Conservation (phyloP, 2,329 filamentous ascomycete species). For the Berkeleyomyces basicola region DNA sequence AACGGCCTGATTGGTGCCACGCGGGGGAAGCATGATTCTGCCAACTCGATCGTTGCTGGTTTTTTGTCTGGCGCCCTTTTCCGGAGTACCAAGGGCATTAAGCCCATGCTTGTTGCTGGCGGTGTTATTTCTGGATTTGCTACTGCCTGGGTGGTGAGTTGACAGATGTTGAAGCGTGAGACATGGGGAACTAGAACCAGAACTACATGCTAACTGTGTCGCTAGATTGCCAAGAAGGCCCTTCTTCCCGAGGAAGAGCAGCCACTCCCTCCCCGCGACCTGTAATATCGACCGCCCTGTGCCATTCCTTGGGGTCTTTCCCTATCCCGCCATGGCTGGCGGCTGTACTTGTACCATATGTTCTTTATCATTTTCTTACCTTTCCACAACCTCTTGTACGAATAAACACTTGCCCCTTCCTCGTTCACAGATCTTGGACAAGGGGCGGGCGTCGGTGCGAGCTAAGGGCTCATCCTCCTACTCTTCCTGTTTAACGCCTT, state of each 20-base stretch:
- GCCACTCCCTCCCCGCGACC: constrained; percentile 8
- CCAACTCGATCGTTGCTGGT: constrained; percentile 77
- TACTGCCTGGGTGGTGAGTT: constrained; percentile 75
- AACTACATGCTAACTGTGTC: constrained; percentile 5
- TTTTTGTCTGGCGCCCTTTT: constrained; percentile 84
- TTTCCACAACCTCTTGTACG: constrained; percentile 10
- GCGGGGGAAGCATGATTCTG: constrained; percentile 73
- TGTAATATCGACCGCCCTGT: constrained; percentile 6
- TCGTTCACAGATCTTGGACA: not conserved
- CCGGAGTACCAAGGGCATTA: constrained; percentile 80
- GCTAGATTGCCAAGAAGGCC: constrained; percentile 14
- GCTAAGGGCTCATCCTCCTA: not conserved
- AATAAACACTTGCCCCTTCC: constrained; percentile 7
- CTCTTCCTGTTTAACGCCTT: not conserved
- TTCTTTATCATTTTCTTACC: constrained; percentile 18
- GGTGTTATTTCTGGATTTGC: constrained; percentile 76
- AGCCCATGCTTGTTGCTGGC: constrained; percentile 89
- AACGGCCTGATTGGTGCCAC: constrained; percentile 69
- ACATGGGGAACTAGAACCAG: too few relatives aligned
- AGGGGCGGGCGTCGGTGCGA: not conserved
- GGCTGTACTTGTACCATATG: constrained; percentile 18
- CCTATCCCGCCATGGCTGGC: constrained; percentile 5
- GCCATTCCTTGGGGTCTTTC: not conserved
- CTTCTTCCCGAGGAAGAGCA: constrained; percentile 13
- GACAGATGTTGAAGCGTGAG: not conserved